Conservation (phyloP, 257 asterid species). For the Nicotiana obtusifolia region DNA sequence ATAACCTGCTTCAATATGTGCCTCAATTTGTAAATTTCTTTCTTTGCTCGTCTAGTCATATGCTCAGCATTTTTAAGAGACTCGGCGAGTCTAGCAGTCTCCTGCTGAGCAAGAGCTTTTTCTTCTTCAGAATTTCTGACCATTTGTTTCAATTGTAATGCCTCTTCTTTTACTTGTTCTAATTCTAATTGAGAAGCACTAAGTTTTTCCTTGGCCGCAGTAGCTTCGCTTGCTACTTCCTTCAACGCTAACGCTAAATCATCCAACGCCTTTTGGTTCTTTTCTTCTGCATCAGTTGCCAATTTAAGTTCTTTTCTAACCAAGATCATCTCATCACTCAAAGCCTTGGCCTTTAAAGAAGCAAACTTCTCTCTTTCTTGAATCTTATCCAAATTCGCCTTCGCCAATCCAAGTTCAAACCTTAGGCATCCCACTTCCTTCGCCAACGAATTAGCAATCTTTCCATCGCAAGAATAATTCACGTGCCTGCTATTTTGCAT, state of each 20-base stretch:
- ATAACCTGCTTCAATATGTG: constrained; percentile 76
- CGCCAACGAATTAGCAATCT: background rate
- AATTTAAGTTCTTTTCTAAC: constrained; percentile 42
- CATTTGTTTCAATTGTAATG: constrained; percentile 34
- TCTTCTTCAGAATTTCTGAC: constrained; percentile 52
- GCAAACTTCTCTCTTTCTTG: constrained; percentile 36
- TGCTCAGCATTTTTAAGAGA: constrained; percentile 45
- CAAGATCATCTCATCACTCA: constrained; percentile 28
- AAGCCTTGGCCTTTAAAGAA: background rate
- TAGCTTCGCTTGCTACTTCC: constrained; percentile 64
- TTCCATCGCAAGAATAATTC: background rate
- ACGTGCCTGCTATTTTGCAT: constrained; percentile 2
- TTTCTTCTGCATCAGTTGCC: constrained; percentile 64
- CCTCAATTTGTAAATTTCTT: constrained; percentile 52
- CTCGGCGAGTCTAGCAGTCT: constrained; percentile 33
- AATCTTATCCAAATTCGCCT: constrained; percentile 20
- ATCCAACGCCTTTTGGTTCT: constrained; percentile 73
- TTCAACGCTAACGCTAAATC: constrained; percentile 70
- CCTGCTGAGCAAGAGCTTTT: constrained; percentile 41
- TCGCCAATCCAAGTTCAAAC: constrained; percentile 25
- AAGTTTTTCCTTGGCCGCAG: constrained; percentile 46
- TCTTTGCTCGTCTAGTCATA: constrained; percentile 40
- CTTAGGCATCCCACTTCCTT: constrained; percentile 19
- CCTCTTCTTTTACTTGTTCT: constrained; percentile 33
- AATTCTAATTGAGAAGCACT: constrained; percentile 26